Evolutionary conservation across 345 rosid genomes (phyloP), one percentile per base, ranked within the genome.

Genomic region (Durio zibethinus): DNA sequence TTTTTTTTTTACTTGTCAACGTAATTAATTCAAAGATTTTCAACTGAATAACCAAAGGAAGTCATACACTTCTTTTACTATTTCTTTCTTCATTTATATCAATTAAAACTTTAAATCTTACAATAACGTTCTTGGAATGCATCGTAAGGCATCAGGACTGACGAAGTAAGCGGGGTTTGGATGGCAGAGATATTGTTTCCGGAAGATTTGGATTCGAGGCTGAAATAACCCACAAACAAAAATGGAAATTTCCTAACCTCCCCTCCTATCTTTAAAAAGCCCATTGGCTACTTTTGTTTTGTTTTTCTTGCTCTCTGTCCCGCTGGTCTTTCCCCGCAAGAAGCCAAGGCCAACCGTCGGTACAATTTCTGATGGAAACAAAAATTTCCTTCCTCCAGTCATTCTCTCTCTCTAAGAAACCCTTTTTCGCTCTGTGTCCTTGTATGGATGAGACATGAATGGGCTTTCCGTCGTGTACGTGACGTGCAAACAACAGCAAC

Each of bases 401-500:
- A n/a, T n/a, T 43, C 27, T 82, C 75, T 60, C 54, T 57, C 50
- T 5, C 60, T 2, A 64, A 21, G 18, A 36, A 4, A 25, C 23
- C 70, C 61, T 35, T 47, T 35, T 20, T 20, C 8, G 27, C 15
- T 36, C 4, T 7, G 15, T 27, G 64, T 31, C 27, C 43, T 54
- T 80, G 70, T 40, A 50, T 73, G 72, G 62, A 72, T 29, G 40
- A 80, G 83, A 75, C 74, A 84, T 84, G 89, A 80, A 77, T 50
- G 72, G 50, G 10, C 45, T 66, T 59, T 43, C 80, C 27, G 36
- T 83, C 36, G 56, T 74, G 18, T 53, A 78, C 42, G 69, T 74
- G 74, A 80, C 72, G 78, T 78, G 83, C 72, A 75, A 43, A 63
- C 65, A 65, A 11, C 33, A 40, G 15, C 63, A 64, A 4, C 53